Evolutionary conservation across 2,329 filamentous ascomycete genomes (phyloP), one percentile per base, ranked within the genome.

Genomic region (Xylaria sp.): DNA sequence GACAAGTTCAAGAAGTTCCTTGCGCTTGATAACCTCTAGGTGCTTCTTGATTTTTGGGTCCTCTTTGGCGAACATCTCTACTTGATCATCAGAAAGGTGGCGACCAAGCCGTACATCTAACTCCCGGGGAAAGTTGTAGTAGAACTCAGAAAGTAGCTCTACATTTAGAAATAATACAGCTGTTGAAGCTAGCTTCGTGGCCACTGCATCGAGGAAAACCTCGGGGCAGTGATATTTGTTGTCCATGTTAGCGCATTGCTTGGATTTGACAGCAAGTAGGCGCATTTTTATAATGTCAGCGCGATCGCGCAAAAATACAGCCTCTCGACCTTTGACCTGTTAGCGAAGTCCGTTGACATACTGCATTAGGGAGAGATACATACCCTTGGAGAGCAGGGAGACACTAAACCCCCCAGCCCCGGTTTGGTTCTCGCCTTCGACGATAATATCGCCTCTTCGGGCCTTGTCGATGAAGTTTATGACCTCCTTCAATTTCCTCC

Each of bases 201-300:
- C 93, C 1, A 97, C 95, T 3, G 96, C 93, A 72, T 99, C 93
- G n/a, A 99, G 87, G 81, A 99, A 99, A 15, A 99, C 87, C 75
- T 99, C 95, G 0, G 95, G 95, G 73, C 95, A 99, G 79, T 95
- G 87, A 79, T 98, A 97, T 80, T 97, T 97, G 81, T 97, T 97
- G 72, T 90, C 89, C 68, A 89, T 83, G 67, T 81, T 87, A 61
- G 88, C 85, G 78, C 95, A 99, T 78, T 97, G 93, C 75, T 94
- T 92, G 15, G 91, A 95, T 75, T 94, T 95, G 59, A 97, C 84
- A 43, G 95, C 95, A 60, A 91, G 76, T 35, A 98, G 84, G 19
- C 95, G 90, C 87, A 98, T 92, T 74, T 91, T 93, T 75, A 99
- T 87, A 57, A 97, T 90, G 65, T 94, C 90, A 21, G 93, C 89